These are phyloP conservation scores for Verbena officinalis DNA, from an alignment of 257 asterid genomes.

Conservation along the genomic window DNA sequence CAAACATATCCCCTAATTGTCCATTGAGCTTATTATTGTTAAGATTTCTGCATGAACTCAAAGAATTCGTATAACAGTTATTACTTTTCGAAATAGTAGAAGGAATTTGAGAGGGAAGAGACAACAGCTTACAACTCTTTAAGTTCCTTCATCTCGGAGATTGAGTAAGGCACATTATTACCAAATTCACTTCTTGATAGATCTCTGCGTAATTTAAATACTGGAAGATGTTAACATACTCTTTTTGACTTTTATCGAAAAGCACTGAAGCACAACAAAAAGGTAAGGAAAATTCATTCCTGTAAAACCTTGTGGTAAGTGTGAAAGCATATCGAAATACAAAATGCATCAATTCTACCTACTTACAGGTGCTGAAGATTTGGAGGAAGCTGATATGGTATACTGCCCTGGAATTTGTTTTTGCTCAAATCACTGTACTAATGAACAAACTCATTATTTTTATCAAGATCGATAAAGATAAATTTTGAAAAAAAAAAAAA, in stretches of 20 bases:
- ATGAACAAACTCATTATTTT: constrained; percentile 36
- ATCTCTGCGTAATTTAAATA: constrained; percentile 36
- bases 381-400: constrained; percentile 74
- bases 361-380: constrained; percentile 51
- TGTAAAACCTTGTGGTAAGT: not conserved
- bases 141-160: constrained; percentile 51
- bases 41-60: constrained; percentile 44
- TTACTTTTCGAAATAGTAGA: not conserved
- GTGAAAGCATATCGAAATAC: not conserved
- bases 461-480: constrained; percentile 18
- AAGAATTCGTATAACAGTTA: constrained; percentile 2
- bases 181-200: constrained; percentile 45
- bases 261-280: no score
- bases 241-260: no score
- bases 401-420: constrained; percentile 55
- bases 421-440: constrained; percentile 72
- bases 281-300: no score
- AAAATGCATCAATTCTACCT: constrained; percentile 7
- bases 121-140: constrained; percentile 40
- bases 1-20: constrained; percentile 52
- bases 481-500: not conserved
- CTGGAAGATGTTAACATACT: not conserved
- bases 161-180: constrained; percentile 57
- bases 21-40: constrained; percentile 58
- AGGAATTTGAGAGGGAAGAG: not conserved